Evolutionary conservation across 345 rosid genomes (phyloP).

Genomic region (Pistacia atlantica): DNA sequence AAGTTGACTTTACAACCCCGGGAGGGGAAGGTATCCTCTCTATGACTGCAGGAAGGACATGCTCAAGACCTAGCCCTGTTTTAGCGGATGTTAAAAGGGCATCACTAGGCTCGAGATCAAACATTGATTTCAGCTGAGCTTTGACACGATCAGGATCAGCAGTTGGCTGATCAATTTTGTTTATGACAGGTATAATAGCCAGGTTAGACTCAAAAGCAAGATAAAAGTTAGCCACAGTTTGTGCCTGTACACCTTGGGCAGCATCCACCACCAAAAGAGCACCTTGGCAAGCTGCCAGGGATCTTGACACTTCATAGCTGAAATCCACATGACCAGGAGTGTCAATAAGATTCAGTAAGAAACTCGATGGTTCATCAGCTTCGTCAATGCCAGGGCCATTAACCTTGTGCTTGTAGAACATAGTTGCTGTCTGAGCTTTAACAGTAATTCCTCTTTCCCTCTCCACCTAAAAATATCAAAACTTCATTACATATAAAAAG

Average conservation of each 20-base stretch:
- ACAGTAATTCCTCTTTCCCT: conserved; percentile 99
- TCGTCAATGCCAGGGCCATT: conserved; percentile 20
- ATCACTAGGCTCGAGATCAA: conserved; percentile 83
- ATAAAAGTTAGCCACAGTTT: conserved; percentile 96
- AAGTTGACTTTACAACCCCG: conserved; percentile 59
- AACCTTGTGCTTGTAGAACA: conserved; percentile 61
- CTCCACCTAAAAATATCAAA: conserved; percentile 67
- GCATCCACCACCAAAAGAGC: conserved; percentile 97
- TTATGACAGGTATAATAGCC: conserved; percentile 77
- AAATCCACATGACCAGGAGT: conserved; percentile 99
- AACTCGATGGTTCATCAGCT: conserved; percentile 39
- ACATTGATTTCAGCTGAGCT: conserved; percentile 94
- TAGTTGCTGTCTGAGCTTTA: conserved; percentile 96
- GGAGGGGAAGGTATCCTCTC: conserved; percentile 88
- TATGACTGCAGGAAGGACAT: conserved; percentile 90
- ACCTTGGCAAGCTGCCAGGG: conserved; percentile 98
- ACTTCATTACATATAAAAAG: not conserved
- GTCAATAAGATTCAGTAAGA: conserved; percentile 79
- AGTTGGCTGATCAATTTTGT: conserved; percentile 97
- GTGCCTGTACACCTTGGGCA: conserved; percentile 99
- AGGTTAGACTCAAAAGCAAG: conserved; percentile 90
- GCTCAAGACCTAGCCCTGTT: conserved; percentile 91
- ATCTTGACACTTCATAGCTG: conserved; percentile 97
- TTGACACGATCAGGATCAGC: conserved; percentile 98
- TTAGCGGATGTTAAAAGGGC: conserved; percentile 93